Base-by-base conservation (phyloP, 225 moss, liverwort and hornwort genomes). In the Neckera pumila region DNA sequence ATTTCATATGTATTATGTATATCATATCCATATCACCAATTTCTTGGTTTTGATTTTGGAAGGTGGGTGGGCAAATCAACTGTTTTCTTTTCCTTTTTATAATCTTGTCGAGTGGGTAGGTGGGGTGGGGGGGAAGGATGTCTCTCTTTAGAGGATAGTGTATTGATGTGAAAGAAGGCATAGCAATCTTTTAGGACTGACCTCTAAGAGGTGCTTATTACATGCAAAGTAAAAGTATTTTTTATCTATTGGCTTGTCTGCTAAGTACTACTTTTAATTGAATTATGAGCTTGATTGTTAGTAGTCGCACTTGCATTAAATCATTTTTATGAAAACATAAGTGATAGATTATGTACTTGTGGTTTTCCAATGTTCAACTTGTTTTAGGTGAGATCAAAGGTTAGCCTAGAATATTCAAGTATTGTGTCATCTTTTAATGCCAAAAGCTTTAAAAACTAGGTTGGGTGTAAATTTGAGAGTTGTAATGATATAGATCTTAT, bases 241-340 rank as follows among this genome's bases (percentile, higher is more conserved):
- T 5, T 69, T 22, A 4, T 69, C 22, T 69, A 22, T 6, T 1
- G 0, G 4, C 13, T 69, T 38, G 22, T 12, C 1, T 12, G 3
- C 22, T 7, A 21, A 36, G n/a, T 21, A 3, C 5, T 36, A 11
- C 21, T 67, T 69, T 21, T 22, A 22, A 38, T 12, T 22, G 4
- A n/a, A 69, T 12, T 69, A 38, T 22, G 22, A 69, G 7, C 22
- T 69, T 4, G 0, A 38, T 38, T 0, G 4, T 7, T 4, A 36
- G 1, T n/a, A 22, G 12, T 1, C 7, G 3, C 1, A 22, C 11
- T 38, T 22, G 2, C 38, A 69, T 12, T 11, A 12, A n/a, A 67
- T n/a, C 11, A n/a, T 66, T 1, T 66, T 66, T 21, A 66, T n/a
- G 11, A 66, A 66, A 66, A 3, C 6, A 66, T 20, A 19, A 66